phyloP scores from a whole-genome alignment of 441 rosid genomes.

The Populus hybrid region DNA sequence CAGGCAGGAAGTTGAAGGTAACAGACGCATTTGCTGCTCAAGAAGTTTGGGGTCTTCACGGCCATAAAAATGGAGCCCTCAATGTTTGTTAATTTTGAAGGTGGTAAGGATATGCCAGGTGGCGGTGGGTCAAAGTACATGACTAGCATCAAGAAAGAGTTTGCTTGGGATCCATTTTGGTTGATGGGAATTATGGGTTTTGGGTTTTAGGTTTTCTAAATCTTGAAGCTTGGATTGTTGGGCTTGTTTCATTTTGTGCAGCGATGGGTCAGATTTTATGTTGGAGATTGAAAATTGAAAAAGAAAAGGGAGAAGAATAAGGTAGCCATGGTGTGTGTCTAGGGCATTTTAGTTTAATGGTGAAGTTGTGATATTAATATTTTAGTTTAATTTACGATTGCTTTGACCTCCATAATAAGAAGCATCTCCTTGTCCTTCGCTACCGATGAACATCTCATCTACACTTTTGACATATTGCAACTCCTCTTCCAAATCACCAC shows the following conservation, averaged over 20 bases:
- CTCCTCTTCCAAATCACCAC: no score
- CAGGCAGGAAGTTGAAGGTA: conserved; percentile 30
- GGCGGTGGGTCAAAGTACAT: conserved; percentile 92
- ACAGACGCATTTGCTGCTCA: conserved; percentile 57
- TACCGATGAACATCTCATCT: no score
- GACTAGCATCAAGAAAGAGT: conserved; percentile 60
- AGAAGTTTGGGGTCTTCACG: conserved; percentile 57
- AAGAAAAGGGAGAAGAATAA: no score
- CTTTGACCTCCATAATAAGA: no score
- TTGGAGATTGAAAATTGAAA: no score
- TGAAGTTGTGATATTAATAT: no score
- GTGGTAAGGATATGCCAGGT: conserved; percentile 83
- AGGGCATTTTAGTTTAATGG: no score
- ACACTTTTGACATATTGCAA: no score
- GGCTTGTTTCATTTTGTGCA: background rate
- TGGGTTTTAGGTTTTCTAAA: background rate
- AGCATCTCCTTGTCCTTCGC: no score
- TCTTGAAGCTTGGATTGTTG: background rate
- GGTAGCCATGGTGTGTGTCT: no score
- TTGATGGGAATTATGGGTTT: background rate
- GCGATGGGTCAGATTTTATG: background rate
- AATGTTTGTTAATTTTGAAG: conserved; percentile 76
- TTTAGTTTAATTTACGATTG: no score
- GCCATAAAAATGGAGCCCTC: conserved; percentile 55
- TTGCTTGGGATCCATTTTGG: conserved; percentile 44